Conservation (phyloP, 352 stramenopile species). For the Pythium phragmiticola region DNA sequence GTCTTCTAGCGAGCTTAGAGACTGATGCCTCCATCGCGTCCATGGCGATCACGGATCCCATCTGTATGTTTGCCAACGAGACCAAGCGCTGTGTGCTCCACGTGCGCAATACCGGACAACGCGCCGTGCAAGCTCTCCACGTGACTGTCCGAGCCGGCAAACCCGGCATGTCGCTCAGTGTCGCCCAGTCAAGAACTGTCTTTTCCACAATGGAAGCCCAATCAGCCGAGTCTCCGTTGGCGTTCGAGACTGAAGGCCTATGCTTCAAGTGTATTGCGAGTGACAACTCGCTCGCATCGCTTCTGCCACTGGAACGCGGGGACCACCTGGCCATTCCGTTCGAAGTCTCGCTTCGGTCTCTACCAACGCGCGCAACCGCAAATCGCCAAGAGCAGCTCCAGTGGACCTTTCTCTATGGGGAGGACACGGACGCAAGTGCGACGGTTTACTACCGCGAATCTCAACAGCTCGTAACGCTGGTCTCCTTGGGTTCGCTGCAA, state of each 20-base stretch:
- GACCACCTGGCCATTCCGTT: constrained; percentile 27
- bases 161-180: background rate
- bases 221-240: background rate
- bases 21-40: background rate
- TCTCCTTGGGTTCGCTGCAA: constrained; percentile 51
- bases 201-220: background rate
- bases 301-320: constrained; percentile 21
- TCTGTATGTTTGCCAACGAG: constrained; percentile 71
- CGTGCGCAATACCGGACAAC: constrained; percentile 49
- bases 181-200: constrained; percentile 3
- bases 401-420: constrained; percentile 64
- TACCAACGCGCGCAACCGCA: background rate
- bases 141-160: constrained; percentile 15
- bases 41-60: constrained; percentile 19
- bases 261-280: constrained; percentile 14
- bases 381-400: constrained; percentile 33
- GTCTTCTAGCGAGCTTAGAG: background rate
- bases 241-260: constrained; percentile 21
- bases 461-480: constrained; percentile 42
- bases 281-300: background rate
- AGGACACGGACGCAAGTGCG: constrained; percentile 5
- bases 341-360: constrained; percentile 21
- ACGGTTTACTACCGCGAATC: constrained; percentile 54
- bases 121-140: constrained; percentile 39
- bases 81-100: constrained; percentile 55